These are phyloP conservation scores for Xylariaceae sp. DNA, from an alignment of 2,329 filamentous ascomycete species.

Conservation along the genomic window DNA sequence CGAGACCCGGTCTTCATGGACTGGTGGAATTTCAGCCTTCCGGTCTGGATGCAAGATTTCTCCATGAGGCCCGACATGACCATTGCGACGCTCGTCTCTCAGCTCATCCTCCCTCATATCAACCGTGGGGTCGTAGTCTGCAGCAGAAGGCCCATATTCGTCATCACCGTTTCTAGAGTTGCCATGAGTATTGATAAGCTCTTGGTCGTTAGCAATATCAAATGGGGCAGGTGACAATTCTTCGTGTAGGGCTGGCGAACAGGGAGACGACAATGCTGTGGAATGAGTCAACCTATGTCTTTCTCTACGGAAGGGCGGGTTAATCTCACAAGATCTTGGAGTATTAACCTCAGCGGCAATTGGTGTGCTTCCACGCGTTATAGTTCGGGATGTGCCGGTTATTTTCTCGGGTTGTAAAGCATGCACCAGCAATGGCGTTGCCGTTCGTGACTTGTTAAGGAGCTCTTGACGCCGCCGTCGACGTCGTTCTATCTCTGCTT, in stretches of 20 bases:
- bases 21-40: constrained; percentile 32
- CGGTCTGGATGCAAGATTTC: constrained; percentile 47
- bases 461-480: constrained; percentile 81
- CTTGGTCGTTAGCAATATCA: constrained; percentile 61
- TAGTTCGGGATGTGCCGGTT: constrained; percentile 51
- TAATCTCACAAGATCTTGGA: constrained; percentile 45
- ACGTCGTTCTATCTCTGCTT: constrained; percentile 77
- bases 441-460: constrained; percentile 73
- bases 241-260: constrained; percentile 45
- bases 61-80: constrained; percentile 51
- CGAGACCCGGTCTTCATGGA: constrained; percentile 36
- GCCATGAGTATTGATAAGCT: constrained; percentile 59
- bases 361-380: constrained; percentile 44
- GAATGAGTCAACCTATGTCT: constrained; percentile 20
- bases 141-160: constrained; percentile 67
- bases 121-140: constrained; percentile 72
- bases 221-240: constrained; percentile 56
- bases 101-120: constrained; percentile 71
- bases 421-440: constrained; percentile 70
- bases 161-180: constrained; percentile 40
- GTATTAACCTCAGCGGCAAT: constrained; percentile 38
- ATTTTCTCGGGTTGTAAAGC: constrained; percentile 62
- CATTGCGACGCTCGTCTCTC: constrained; percentile 53
- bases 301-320: not conserved
- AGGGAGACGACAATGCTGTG: constrained; percentile 34